These are phyloP conservation scores for Aschersonia sp. DNA, from an alignment of 2,329 filamentous ascomycete species.

Conservation along the genomic window DNA sequence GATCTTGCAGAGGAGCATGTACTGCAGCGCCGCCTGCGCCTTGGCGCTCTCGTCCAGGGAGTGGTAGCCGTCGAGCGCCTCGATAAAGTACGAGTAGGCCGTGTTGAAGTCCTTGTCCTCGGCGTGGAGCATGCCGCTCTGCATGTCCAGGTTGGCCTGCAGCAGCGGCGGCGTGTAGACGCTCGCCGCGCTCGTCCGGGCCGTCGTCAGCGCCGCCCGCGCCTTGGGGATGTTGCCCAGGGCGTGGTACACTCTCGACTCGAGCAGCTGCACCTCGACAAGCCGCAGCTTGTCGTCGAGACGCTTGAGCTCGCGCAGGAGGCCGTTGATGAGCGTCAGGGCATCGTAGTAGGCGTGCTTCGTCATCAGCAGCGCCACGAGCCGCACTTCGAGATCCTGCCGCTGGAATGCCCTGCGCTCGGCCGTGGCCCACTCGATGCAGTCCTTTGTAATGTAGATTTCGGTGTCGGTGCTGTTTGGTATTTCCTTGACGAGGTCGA, in stretches of 20 bases:
- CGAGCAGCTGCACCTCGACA: constrained; percentile 92
- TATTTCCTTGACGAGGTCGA: constrained; percentile 88
- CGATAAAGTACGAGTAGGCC: constrained; percentile 97
- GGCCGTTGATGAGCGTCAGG: constrained; percentile 87
- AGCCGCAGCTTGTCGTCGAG: constrained; percentile 96
- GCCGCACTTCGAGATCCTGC: constrained; percentile 92
- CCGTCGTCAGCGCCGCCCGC: constrained; percentile 84
- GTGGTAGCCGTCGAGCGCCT: constrained; percentile 94
- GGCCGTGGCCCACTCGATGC: constrained; percentile 96
- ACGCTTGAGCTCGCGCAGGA: constrained; percentile 92
- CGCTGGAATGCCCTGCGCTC: constrained; percentile 92
- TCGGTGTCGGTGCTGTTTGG: constrained; percentile 91
- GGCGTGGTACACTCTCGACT: constrained; percentile 94
- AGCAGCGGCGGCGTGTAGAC: constrained; percentile 93
- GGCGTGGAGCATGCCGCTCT: constrained; percentile 95
- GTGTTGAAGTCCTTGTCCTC: constrained; percentile 99
- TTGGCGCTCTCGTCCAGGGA: constrained; percentile 75
- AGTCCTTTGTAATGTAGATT: constrained; percentile 91
- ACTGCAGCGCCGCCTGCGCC: constrained; percentile 95
- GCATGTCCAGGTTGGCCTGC: constrained; percentile 96
- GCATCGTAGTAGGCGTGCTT: constrained; percentile 97
- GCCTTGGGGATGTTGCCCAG: constrained; percentile 94
- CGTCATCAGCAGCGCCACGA: constrained; percentile 88
- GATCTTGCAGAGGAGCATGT: constrained; percentile 99
- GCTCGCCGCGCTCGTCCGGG: constrained; percentile 85